Evolutionary conservation across 768 basidiomycete species (phyloP).

Genomic region (Tulasnella sp.): DNA sequence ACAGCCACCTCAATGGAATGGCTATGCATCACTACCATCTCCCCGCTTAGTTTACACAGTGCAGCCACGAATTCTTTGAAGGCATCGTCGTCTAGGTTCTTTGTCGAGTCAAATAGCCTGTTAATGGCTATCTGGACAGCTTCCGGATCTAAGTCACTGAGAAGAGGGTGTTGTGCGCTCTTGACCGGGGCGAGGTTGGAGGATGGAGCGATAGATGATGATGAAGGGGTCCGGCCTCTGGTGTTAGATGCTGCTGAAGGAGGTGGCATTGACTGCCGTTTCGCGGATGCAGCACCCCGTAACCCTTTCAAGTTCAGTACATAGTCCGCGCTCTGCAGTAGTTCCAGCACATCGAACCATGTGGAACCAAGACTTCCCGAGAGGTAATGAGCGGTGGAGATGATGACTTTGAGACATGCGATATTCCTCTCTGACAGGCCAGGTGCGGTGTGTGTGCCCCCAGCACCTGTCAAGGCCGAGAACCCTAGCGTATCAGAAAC

Average conservation of each 20-base stretch:
- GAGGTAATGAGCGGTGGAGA: constrained; percentile 64
- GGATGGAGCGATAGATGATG: constrained; percentile 1
- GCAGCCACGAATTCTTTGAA: constrained; percentile 70
- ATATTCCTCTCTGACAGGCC: constrained; percentile 80
- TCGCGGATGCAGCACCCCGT: constrained; percentile 13
- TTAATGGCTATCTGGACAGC: constrained; percentile 62
- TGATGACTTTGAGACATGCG: constrained; percentile 73
- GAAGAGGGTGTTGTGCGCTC: constrained; percentile 41
- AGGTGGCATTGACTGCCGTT: constrained; percentile 20
- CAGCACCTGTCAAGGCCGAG: constrained; percentile 25
- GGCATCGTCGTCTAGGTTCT: constrained; percentile 67
- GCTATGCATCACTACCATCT: constrained; percentile 81
- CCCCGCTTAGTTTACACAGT: constrained; percentile 71
- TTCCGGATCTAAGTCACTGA: constrained; percentile 63
- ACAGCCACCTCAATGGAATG: neutral
- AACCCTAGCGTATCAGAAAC: constrained; percentile 49
- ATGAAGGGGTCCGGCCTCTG: constrained; percentile 7
- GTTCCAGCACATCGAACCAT: constrained; percentile 86
- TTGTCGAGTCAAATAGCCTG: constrained; percentile 73
- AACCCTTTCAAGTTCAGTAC: constrained; percentile 56
- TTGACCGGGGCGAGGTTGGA: neutral
- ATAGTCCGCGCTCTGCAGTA: constrained; percentile 89
- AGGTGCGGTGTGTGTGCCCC: constrained; percentile 40
- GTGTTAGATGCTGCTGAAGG: constrained; percentile 16
- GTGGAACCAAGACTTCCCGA: constrained; percentile 77